Percentiles rank a stretch among this genome's conserved stretches.
phyloP scores from a whole-genome alignment of 495 filamentous ascomycete species.

The Thermothielavioides terrestris region DNA sequence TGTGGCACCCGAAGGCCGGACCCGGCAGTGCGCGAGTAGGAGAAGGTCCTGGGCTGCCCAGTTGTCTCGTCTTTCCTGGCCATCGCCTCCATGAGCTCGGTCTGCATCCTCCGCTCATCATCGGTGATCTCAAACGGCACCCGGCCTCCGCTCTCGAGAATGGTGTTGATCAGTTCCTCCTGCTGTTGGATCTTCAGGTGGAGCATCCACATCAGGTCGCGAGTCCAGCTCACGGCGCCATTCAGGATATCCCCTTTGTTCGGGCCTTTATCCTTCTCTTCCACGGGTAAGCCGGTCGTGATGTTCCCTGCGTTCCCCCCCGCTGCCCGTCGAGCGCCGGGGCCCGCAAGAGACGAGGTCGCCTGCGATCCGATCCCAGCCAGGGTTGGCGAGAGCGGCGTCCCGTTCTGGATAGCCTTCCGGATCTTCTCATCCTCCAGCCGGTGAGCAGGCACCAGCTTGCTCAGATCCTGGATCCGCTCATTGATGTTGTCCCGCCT shows the following conservation, averaged over 20 bases:
- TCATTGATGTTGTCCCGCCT: constrained; percentile 98
- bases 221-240: constrained; percentile 91
- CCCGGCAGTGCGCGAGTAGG: constrained; percentile 76
- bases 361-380: constrained; percentile 57
- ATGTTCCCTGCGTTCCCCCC: constrained; percentile 65
- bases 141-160: constrained; percentile 58
- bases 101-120: constrained; percentile 91
- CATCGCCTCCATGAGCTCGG: constrained; percentile 77
- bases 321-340: constrained; percentile 70
- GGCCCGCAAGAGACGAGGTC: constrained; percentile 80
- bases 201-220: constrained; percentile 95
- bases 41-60: constrained; percentile 41
- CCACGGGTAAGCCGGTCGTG: constrained; percentile 78
- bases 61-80: constrained; percentile 59
- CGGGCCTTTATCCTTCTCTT: constrained; percentile 97
- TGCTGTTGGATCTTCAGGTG: constrained; percentile 82
- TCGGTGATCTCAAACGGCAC: constrained; percentile 81
- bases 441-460: constrained; percentile 83
- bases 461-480: constrained; percentile 89
- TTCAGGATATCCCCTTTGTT: constrained; percentile 99
- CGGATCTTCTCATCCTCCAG: constrained; percentile 95
- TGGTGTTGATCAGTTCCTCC: constrained; percentile 66
- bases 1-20: constrained; percentile 82
- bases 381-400: constrained; percentile 72
- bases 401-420: constrained; percentile 87